Evolutionary conservation across 2,329 filamentous ascomycete genomes (phyloP).

Genomic region (Graphilbum fragrans): DNA sequence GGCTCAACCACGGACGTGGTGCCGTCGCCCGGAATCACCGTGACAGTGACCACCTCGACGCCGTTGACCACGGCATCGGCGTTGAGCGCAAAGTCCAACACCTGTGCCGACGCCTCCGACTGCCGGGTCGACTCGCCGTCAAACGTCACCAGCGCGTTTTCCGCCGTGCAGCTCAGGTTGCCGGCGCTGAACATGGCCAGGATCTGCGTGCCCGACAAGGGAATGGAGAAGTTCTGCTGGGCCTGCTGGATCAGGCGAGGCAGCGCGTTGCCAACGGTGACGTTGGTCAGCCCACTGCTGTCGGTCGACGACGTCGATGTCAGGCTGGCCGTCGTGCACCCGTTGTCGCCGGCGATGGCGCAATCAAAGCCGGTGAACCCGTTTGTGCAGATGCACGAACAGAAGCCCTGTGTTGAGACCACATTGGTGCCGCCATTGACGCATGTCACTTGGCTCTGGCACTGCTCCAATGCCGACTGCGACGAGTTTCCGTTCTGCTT

Average conservation of each 20-base stretch:
- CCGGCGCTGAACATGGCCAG: constrained; percentile 64
- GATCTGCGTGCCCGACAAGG: constrained; percentile 57
- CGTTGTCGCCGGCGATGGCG: constrained; percentile 30
- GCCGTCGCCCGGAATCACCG: constrained; percentile 1
- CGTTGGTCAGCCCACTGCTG: constrained; percentile 39
- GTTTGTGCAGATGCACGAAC: constrained; percentile 80
- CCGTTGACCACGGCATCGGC: constrained; percentile 1
- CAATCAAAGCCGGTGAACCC: constrained; percentile 61
- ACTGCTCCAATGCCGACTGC: constrained; percentile 31
- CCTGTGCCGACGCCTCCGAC: constrained; percentile 16
- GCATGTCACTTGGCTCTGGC: constrained; percentile 52
- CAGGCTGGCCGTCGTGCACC: constrained; percentile 41
- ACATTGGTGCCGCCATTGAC: constrained; percentile 72
- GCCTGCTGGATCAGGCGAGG: constrained; percentile 59
- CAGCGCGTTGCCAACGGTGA: constrained; percentile 70
- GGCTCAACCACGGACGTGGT: not conserved
- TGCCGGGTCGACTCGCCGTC: constrained; percentile 38
- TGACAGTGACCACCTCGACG: constrained; percentile 9
- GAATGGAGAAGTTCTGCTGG: constrained; percentile 59
- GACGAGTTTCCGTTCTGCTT: constrained; percentile 20
- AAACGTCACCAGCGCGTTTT: constrained; percentile 84
- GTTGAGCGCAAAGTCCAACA: constrained; percentile 9
- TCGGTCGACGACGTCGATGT: not conserved
- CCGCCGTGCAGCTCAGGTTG: constrained; percentile 67
- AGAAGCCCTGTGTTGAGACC: constrained; percentile 47